A percentile compares a stretch with the other conserved stretches of the same genome.
phyloP scores from a whole-genome alignment of 1,139 yeast genomes.

The Nadsonia starkeyi-henricii region DNA sequence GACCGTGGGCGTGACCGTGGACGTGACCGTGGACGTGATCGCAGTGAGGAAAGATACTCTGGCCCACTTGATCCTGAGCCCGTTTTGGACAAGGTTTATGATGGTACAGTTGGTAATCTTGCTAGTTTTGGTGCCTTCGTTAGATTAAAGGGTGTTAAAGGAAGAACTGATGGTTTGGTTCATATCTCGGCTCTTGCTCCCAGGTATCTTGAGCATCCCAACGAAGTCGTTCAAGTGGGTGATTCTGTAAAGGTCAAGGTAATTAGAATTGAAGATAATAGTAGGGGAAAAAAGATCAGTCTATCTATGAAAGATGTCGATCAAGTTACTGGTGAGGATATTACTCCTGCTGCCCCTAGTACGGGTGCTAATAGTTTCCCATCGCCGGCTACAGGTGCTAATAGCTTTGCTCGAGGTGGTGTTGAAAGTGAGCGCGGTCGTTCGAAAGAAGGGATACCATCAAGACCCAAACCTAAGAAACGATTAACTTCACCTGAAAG shows the following conservation, averaged over 20 bases:
- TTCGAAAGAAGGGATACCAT: background rate
- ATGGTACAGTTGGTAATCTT: constrained; percentile 46
- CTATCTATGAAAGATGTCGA: constrained; percentile 66
- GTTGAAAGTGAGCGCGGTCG: constrained; percentile 1
- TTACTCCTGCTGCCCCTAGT: background rate
- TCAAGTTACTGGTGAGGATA: constrained; percentile 42
- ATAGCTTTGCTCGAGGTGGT: constrained; percentile 6
- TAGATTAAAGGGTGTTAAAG: constrained; percentile 28
- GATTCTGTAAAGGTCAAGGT: constrained; percentile 60
- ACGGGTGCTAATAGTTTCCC: background rate
- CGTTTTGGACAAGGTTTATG: constrained; percentile 34
- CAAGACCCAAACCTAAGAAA: constrained; percentile 20
- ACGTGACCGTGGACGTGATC: constrained; percentile 5
- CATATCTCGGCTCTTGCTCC: constrained; percentile 59
- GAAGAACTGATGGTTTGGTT: constrained; percentile 45
- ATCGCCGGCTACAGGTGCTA: constrained; percentile 9
- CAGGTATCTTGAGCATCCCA: constrained; percentile 40
- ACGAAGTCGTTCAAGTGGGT: constrained; percentile 40
- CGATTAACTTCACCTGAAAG: constrained; percentile 72
- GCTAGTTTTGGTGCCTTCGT: constrained; percentile 74
- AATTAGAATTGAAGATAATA: constrained; percentile 27
- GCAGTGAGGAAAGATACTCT: constrained; percentile 8
- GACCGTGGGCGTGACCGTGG: constrained; percentile 4
- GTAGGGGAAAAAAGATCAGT: constrained; percentile 30
- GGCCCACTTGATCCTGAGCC: constrained; percentile 22